Percentiles rank a stretch among this genome's conserved stretches.
Evolutionary conservation across 2,329 filamentous ascomycete genomes (phyloP).

Genomic region (Camptophora hylomeconis): DNA sequence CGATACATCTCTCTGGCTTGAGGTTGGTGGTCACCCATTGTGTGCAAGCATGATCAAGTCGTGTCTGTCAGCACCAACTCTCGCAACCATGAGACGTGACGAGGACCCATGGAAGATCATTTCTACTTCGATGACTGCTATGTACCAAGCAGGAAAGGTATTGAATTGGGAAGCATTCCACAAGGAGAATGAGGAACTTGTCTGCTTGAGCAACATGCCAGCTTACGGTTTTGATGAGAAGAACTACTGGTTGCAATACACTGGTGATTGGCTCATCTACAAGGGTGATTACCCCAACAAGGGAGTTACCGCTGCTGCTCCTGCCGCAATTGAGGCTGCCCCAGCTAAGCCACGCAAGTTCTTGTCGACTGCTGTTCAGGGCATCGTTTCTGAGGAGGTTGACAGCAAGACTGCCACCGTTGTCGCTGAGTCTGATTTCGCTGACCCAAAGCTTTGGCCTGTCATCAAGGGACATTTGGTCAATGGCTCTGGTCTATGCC

Average conservation of each 20-base stretch:
- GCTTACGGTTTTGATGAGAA: slow-evolving; percentile 58
- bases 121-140: slow-evolving; percentile 22
- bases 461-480: slow-evolving; percentile 54
- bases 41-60: slow-evolving; percentile 33
- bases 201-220: slow-evolving; percentile 51
- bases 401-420: slow-evolving; percentile 46
- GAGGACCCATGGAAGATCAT: slow-evolving; percentile 32
- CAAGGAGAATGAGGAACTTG: slow-evolving; percentile 35
- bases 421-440: slow-evolving; percentile 53
- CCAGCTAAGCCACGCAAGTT: slow-evolving; percentile 40
- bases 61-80: slow-evolving; percentile 20
- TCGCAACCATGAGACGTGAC: slow-evolving; percentile 29
- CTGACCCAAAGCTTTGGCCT: slow-evolving; percentile 48
- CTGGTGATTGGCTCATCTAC: slow-evolving; percentile 57
- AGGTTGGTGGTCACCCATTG: slow-evolving; percentile 37
- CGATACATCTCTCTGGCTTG: slow-evolving; percentile 27
- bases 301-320: slow-evolving; percentile 25
- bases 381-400: slow-evolving; percentile 49
- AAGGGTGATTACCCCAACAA: slow-evolving; percentile 45
- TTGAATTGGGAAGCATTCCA: slow-evolving; percentile 32
- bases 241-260: slow-evolving; percentile 60
- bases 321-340: slow-evolving; percentile 25
- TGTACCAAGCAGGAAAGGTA: slow-evolving; percentile 27
- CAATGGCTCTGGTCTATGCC: slow-evolving; percentile 53
- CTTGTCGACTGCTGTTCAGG: slow-evolving; percentile 53